phyloP scores from a whole-genome alignment of 2,329 filamentous ascomycete genomes.

The Metarhizium album region DNA sequence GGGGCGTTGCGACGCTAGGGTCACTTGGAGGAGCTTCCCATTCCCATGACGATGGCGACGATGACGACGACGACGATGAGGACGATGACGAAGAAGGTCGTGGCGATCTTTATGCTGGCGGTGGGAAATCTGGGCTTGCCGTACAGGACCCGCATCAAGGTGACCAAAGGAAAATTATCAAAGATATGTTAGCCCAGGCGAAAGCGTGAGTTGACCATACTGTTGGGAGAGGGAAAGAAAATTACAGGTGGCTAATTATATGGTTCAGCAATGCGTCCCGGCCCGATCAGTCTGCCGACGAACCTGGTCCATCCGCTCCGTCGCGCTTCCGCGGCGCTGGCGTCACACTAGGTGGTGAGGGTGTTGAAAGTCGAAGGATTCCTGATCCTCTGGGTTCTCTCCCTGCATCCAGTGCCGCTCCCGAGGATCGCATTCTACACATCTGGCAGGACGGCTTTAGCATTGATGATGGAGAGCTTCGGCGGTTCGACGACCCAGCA shows the following conservation, averaged over 20 bases:
- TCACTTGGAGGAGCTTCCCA: slow-evolving; percentile 39
- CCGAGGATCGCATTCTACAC: slow-evolving; percentile 60
- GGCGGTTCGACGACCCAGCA: slow-evolving; percentile 66
- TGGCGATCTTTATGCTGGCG: slow-evolving; percentile 69
- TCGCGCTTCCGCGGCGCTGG: slow-evolving; percentile 58
- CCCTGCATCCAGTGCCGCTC: slow-evolving; percentile 24
- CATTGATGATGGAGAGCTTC: slow-evolving; percentile 69
- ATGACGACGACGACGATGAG: slow-evolving; percentile 43
- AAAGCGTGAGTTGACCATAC: slow-evolving; percentile 36
- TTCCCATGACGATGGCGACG: slow-evolving; percentile 45
- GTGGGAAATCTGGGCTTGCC: slow-evolving; percentile 69
- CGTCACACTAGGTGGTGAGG: slow-evolving; percentile 69
- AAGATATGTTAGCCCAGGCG: slow-evolving; percentile 54
- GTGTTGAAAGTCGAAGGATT: slow-evolving; percentile 56
- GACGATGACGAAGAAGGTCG: slow-evolving; percentile 47
- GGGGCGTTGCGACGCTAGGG: slow-evolving; percentile 50
- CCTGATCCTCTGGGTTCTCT: slow-evolving; percentile 42
- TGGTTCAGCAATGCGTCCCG: slow-evolving; percentile 47
- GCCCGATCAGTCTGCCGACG: slow-evolving; percentile 37
- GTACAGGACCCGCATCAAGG: slow-evolving; percentile 49
- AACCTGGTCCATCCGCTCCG: slow-evolving; percentile 35
- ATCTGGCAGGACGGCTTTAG: slow-evolving; percentile 81
- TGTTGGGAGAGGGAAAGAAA: background rate
- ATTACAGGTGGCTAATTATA: background rate
- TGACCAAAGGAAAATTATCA: slow-evolving; percentile 45